These are phyloP conservation scores for carrot (Daucus carota) DNA, from an alignment of 129 eudicot species.

Conservation along the genomic window DNA sequence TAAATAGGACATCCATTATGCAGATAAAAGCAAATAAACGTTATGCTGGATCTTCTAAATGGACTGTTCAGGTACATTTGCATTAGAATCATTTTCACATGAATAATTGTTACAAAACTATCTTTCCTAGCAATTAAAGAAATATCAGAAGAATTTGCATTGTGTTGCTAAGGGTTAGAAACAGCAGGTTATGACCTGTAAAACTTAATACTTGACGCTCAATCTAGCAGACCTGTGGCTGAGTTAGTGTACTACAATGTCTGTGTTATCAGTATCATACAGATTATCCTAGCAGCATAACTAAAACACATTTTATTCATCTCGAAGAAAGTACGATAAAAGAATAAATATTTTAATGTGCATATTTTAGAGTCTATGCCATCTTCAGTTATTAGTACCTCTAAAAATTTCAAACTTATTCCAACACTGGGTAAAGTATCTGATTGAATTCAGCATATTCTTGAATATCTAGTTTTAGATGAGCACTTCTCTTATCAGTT, in stretches of 20 bases:
- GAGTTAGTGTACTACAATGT: neutral
- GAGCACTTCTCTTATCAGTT: neutral
- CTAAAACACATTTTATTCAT: neutral
- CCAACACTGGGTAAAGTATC: neutral
- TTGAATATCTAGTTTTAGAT: neutral
- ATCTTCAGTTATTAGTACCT: neutral
- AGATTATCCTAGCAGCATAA: neutral
- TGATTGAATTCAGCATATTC: neutral
- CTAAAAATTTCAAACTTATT: neutral
- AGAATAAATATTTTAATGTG: too few species aligned
- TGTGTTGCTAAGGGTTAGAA: neutral
- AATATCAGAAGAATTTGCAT: neutral
- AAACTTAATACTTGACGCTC: neutral
- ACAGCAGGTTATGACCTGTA: neutral
- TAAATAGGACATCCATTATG: slow-evolving; percentile 21
- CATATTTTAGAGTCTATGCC: neutral
- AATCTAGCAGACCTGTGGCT: neutral
- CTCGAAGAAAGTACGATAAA: neutral
- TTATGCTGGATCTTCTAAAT: slow-evolving; percentile 81
- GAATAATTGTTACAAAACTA: neutral
- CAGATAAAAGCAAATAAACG: slow-evolving; percentile 95
- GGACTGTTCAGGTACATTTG: slow-evolving; percentile 83
- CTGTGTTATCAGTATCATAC: neutral
- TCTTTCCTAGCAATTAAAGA: neutral
- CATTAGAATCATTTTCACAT: slow-evolving; percentile 1